These are phyloP conservation scores for Cyclotella atomus DNA, from an alignment of 108 stramenopile species.

Conservation along the genomic window DNA sequence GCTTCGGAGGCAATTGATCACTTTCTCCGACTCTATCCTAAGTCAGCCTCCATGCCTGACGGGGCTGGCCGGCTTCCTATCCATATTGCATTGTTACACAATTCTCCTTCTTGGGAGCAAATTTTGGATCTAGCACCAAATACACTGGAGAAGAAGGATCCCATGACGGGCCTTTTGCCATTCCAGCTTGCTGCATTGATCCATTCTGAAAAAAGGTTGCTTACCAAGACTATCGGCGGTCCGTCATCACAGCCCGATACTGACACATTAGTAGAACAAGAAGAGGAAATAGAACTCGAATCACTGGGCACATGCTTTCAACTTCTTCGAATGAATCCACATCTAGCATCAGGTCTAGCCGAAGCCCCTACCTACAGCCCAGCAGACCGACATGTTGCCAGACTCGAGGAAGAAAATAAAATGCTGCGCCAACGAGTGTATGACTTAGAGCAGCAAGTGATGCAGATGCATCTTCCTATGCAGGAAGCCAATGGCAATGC, in stretches of 20 bases:
- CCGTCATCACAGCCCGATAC: no score
- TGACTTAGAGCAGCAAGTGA: slow-evolving; percentile 28
- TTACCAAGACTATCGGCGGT: neutral
- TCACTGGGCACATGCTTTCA: slow-evolving; percentile 28
- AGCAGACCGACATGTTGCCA: slow-evolving; percentile 29
- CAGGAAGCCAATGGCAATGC: neutral
- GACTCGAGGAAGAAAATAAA: slow-evolving; percentile 44
- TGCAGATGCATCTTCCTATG: slow-evolving; percentile 9
- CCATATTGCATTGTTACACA: slow-evolving; percentile 45
- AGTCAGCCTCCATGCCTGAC: slow-evolving; percentile 31
- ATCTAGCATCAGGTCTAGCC: slow-evolving; percentile 40
- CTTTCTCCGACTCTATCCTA: slow-evolving; percentile 35
- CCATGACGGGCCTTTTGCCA: slow-evolving; percentile 42
- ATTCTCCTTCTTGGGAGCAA: slow-evolving; percentile 41
- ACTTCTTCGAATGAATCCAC: slow-evolving; percentile 41
- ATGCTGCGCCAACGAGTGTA: slow-evolving; percentile 23
- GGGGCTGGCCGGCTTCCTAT: slow-evolving; percentile 51
- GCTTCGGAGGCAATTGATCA: slow-evolving; percentile 32
- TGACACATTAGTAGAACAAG: neutral
- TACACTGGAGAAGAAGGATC: slow-evolving; percentile 46
- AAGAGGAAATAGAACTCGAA: slow-evolving; percentile 25
- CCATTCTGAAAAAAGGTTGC: neutral
- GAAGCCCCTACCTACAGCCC: no score
- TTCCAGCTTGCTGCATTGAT: slow-evolving; percentile 50
- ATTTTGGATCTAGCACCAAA: slow-evolving; percentile 28